These are phyloP conservation scores for Sicyos baderoa DNA, from an alignment of 306 rosid genomes.

Conservation along the genomic window DNA sequence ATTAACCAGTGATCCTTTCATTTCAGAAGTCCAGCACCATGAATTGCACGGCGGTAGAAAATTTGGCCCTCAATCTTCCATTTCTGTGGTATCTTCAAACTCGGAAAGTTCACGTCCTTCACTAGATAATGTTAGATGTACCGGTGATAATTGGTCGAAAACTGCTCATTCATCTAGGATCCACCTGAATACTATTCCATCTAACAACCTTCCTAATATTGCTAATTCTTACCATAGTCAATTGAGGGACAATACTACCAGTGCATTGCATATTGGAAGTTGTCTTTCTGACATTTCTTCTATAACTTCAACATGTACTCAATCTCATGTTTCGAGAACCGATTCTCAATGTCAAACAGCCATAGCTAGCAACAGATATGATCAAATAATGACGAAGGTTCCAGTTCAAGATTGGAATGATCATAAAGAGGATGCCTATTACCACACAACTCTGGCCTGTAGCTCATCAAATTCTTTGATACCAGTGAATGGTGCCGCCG, in stretches of 20 bases:
- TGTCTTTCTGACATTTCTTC: constrained; percentile 32
- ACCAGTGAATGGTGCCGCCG: constrained; percentile 41
- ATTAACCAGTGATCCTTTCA: constrained; percentile 25
- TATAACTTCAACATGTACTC: constrained; percentile 26
- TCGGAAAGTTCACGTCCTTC: constrained; percentile 40
- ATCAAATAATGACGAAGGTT: constrained; percentile 31
- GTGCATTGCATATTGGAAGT: constrained; percentile 30
- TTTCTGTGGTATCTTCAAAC: constrained; percentile 37
- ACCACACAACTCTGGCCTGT: constrained; percentile 33
- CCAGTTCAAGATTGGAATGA: constrained; percentile 58
- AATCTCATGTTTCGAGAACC: constrained; percentile 34
- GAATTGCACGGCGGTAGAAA: too few relatives aligned
- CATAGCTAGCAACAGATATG: constrained; percentile 26
- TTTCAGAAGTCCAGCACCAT: constrained; percentile 27
- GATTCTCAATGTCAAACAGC: constrained; percentile 38
- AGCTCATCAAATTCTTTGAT: constrained; percentile 42
- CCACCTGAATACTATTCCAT: constrained; percentile 13
- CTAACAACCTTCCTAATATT: too few relatives aligned
- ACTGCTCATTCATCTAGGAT: constrained; percentile 48
- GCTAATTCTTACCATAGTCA: too few relatives aligned
- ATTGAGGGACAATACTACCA: too few relatives aligned
- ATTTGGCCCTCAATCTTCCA: constrained; percentile 27
- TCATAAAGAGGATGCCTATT: constrained; percentile 37
- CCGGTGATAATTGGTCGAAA: constrained; percentile 46
- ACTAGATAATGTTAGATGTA: constrained; percentile 43